Conservation (phyloP, 2,329 filamentous ascomycete genomes). For the Sporothrix pallida region DNA sequence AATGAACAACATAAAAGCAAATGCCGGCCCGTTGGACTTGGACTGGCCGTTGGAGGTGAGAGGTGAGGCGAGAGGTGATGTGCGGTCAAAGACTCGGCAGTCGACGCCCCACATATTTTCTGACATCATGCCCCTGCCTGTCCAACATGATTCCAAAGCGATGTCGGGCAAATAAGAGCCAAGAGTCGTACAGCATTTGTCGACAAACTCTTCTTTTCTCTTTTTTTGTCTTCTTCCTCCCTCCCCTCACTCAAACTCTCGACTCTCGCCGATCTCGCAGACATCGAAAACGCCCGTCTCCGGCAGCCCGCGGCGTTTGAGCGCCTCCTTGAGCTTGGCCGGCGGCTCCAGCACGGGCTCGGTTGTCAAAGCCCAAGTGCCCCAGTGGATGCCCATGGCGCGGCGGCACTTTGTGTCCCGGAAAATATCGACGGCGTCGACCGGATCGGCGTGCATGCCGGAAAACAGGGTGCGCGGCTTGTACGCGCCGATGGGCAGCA, state of each 20-base stretch:
- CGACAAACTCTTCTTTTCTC: not conserved
- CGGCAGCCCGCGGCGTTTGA: slow-evolving; percentile 68
- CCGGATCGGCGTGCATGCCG: slow-evolving; percentile 82
- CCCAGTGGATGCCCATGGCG: slow-evolving; percentile 92
- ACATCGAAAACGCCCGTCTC: slow-evolving; percentile 80
- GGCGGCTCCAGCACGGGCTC: slow-evolving; percentile 89
- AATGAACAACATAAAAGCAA: not conserved
- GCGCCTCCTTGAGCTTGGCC: slow-evolving; percentile 70
- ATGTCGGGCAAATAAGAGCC: no score
- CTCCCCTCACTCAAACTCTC: slow-evolving; percentile 61
- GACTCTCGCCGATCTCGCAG: slow-evolving; percentile 83
- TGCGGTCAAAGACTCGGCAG: no score
- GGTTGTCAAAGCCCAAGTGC: slow-evolving; percentile 82
- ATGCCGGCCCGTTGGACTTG: not conserved
- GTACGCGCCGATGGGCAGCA: slow-evolving; percentile 95
- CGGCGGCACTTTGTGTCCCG: slow-evolving; percentile 76
- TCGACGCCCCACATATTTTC: no score
- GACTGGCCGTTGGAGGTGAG: no score
- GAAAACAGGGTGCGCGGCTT: slow-evolving; percentile 74
- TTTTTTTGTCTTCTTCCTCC: not conserved
- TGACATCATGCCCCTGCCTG: no score
- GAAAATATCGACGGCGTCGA: slow-evolving; percentile 89
- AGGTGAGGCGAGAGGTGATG: no score
- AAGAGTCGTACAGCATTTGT: no score
- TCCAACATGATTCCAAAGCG: no score